Evolutionary conservation across 2,329 filamentous ascomycete species (phyloP), one percentile per base, ranked within the genome.

Genomic region (Aspergillus uvarum): DNA sequence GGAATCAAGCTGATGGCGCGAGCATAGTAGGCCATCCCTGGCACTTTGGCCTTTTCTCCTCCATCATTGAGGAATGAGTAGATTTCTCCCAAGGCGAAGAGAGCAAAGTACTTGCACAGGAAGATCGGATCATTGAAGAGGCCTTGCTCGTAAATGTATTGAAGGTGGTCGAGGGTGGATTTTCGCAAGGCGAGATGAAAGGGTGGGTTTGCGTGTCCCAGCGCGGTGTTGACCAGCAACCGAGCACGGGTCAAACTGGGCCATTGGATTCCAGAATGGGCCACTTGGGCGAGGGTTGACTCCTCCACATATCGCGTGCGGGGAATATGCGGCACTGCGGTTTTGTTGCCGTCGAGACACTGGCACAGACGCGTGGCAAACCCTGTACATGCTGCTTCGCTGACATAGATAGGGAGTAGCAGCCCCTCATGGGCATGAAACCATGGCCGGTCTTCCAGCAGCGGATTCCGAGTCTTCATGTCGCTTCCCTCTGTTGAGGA

Each of bases 61-160:
- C 69, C 54, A 52, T 65, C 31, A 3, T 70, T 67, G 4, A 69
- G 65, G 16, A 70, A 71, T 0, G 76, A 77, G 57, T 79, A 79
- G 1, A 78, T 73, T 35, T 80, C 74, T 0, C 77, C 77, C 4
- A 79, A 58, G 0, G 76, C 74, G 66, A 80, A 78, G 2, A 80
- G 67, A 2, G 74, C 70, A 52, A 77, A 79, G 22, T 77, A 75
- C 26, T 79, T 78, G 58, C 75, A 78, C 4, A 73, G 63, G 61
- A 76, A 71, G 56, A 71, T 7, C 53, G 75, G 21, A 63, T 68
- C 62, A 16, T 68, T 60, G 35, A 67, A 69, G 7, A 60, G 60
- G 2, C 50, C 19, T 2, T 50, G 59, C n/a, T 59, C 73, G 67
- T 59, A 72, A 7, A 67, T 65, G 29, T 47, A 69, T 68, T 76